A percentile compares a stretch with the other conserved stretches of the same genome.
These are phyloP conservation scores for Auriscalpium microsporum DNA, from an alignment of 768 basidiomycete genomes.

Conservation along the genomic window DNA sequence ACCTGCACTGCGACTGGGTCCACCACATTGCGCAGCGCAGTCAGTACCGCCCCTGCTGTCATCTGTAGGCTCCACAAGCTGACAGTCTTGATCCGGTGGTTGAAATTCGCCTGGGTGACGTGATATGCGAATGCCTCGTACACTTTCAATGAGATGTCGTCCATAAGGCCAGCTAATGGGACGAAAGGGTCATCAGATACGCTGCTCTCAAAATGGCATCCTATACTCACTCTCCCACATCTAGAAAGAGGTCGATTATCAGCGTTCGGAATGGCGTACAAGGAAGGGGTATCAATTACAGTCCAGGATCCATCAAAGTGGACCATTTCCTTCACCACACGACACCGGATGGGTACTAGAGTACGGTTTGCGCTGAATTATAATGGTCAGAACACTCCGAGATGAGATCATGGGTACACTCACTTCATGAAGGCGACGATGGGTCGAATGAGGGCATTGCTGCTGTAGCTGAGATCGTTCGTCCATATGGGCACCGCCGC, in stretches of 20 bases:
- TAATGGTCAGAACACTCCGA: constrained; percentile 6
- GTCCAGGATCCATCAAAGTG: constrained; percentile 98
- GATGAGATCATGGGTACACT: constrained; percentile 19
- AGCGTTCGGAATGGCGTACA: constrained; percentile 3
- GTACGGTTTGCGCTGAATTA: constrained; percentile 77
- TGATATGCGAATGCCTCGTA: constrained; percentile 94
- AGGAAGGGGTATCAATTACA: constrained; percentile 36
- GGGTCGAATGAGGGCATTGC: constrained; percentile 86
- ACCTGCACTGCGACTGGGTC: constrained; percentile 46
- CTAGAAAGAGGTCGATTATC: constrained; percentile 29
- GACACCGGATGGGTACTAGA: constrained; percentile 87
- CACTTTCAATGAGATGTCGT: constrained; percentile 80
- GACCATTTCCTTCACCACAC: constrained; percentile 69
- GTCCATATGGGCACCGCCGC: constrained; percentile 92
- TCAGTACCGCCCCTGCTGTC: constrained; percentile 81
- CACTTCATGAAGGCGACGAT: constrained; percentile 99
- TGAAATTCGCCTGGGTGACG: constrained; percentile 84
- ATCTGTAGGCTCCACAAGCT: constrained; percentile 92
- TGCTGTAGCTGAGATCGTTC: constrained; percentile 80
- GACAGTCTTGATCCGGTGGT: constrained; percentile 83
- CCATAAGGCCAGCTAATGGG: constrained; percentile 78
- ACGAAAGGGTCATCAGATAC: constrained; percentile 5
- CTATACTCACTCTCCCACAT: constrained; percentile 84
- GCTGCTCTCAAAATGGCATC: constrained; percentile 3
- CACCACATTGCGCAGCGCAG: constrained; percentile 65